Percentiles rank a stretch among this genome's conserved stretches.
phyloP scores from a whole-genome alignment of 768 basidiomycete species.

The Pleurotus tuoliensis region DNA sequence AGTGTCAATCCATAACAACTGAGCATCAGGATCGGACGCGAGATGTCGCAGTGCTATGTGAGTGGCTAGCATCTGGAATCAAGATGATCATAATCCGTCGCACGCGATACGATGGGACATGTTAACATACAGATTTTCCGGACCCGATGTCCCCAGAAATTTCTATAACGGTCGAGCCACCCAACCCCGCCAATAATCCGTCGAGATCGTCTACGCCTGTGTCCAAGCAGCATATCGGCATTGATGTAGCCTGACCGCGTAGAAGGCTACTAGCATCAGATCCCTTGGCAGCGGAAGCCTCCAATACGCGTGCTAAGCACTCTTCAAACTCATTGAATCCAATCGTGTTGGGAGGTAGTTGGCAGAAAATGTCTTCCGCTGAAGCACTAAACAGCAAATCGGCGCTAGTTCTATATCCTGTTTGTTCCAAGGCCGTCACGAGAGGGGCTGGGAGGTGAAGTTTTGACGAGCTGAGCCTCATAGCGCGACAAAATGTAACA shows the following conservation, averaged over 20 bases:
- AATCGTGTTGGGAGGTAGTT: constrained; percentile 44
- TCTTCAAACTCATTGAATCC: constrained; percentile 45
- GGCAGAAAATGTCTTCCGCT: constrained; percentile 45
- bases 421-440: constrained; percentile 40
- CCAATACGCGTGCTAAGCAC: constrained; percentile 34
- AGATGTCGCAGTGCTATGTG: constrained; percentile 58
- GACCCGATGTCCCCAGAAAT: constrained; percentile 62
- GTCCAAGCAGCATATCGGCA: constrained; percentile 18
- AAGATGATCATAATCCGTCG: not conserved
- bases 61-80: constrained; percentile 52
- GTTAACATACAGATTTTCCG: constrained; percentile 61
- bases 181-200: constrained; percentile 45
- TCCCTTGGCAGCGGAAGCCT: constrained; percentile 41
- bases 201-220: constrained; percentile 50
- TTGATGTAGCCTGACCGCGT: constrained; percentile 10
- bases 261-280: constrained; percentile 29
- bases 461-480: constrained; percentile 37
- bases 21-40: constrained; percentile 25
- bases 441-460: constrained; percentile 39
- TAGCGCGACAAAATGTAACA: constrained; percentile 11
- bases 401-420: constrained; percentile 50
- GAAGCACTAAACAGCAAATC: constrained; percentile 54
- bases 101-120: not conserved
- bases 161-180: constrained; percentile 55
- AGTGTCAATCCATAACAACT: constrained; percentile 69